Percentiles rank a stretch among this genome's conserved stretches.
Conservation (phyloP, 202 grass and related monocot species). For the Musa balbisiana region DNA sequence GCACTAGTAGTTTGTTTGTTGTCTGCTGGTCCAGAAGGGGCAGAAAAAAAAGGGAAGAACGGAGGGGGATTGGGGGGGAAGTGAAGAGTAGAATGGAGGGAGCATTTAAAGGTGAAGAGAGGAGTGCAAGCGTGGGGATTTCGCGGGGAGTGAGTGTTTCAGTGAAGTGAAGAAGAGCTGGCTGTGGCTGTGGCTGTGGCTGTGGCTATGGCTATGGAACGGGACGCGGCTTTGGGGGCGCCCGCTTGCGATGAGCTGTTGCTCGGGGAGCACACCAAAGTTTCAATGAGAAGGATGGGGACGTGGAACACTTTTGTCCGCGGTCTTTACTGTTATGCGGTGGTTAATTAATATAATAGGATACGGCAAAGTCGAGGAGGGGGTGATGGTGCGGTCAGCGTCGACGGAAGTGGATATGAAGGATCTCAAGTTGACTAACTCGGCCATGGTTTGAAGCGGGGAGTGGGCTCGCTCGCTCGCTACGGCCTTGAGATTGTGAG, state of each 20-base stretch:
- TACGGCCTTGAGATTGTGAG: no score
- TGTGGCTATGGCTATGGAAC: neutral
- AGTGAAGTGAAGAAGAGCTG: constrained; percentile 32
- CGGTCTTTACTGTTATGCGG: no score
- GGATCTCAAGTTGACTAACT: no score
- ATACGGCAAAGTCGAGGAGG: no score
- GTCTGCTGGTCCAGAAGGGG: neutral
- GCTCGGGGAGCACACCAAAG: constrained; percentile 8
- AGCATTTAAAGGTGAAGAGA: constrained; percentile 30
- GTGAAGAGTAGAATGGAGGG: neutral
- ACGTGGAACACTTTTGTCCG: no score
- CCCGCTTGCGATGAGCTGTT: constrained; percentile 29
- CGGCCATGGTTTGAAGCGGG: no score
- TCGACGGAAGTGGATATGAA: no score
- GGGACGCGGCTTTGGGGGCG: neutral
- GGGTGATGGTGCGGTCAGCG: no score
- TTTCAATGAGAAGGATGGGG: neutral
- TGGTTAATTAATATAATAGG: no score
- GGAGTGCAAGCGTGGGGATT: neutral
- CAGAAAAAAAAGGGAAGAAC: constrained; percentile 25
- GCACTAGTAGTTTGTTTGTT: neutral
- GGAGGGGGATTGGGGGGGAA: neutral
- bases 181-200: neutral
- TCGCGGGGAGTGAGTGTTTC: constrained; percentile 10
- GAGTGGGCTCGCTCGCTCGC: no score